Evolutionary conservation across 345 rosid species (phyloP).

Genomic region (Citropsis articulata): DNA sequence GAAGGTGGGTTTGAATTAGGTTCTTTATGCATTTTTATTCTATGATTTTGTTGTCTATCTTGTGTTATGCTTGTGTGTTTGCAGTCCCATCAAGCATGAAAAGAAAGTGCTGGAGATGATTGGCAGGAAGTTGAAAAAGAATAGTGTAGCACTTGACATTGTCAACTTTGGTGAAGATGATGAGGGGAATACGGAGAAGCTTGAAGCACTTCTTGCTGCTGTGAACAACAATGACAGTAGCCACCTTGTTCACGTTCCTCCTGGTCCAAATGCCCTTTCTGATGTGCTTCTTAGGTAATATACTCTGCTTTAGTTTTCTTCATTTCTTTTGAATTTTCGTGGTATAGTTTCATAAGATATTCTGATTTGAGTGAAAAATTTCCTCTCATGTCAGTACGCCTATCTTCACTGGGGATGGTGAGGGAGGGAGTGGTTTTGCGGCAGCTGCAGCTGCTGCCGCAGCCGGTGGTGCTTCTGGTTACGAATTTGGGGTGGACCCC

Average conservation of each 20-base stretch:
- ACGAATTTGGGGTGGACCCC: slow-evolving; percentile 79
- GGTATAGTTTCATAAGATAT: neutral
- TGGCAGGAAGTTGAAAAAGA: slow-evolving; percentile 91
- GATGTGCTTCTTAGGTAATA: slow-evolving; percentile 79
- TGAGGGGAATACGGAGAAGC: slow-evolving; percentile 55
- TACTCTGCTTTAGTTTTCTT: slow-evolving; percentile 34
- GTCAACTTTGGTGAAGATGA: slow-evolving; percentile 60
- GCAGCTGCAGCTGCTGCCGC: slow-evolving; percentile 57
- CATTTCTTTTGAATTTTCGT: neutral
- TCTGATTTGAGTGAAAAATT: neutral
- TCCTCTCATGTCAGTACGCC: slow-evolving; percentile 40
- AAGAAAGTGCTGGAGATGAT: slow-evolving; percentile 79
- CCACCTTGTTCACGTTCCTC: slow-evolving; percentile 61
- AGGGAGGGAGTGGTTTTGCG: slow-evolving; percentile 56
- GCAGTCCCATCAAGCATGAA: slow-evolving; percentile 85
- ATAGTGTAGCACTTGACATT: slow-evolving; percentile 62
- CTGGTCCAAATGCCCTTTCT: slow-evolving; percentile 90
- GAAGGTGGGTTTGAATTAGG: slow-evolving; percentile 53
- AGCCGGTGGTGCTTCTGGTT: slow-evolving; percentile 62
- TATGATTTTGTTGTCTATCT: neutral
- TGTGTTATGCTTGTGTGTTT: slow-evolving; percentile 12
- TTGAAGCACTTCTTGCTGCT: slow-evolving; percentile 57
- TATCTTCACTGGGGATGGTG: slow-evolving; percentile 55
- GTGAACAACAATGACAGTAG: slow-evolving; percentile 57
- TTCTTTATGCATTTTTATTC: neutral